Conservation (phyloP, 257 asterid species). For the Solanum raphanifolium region DNA sequence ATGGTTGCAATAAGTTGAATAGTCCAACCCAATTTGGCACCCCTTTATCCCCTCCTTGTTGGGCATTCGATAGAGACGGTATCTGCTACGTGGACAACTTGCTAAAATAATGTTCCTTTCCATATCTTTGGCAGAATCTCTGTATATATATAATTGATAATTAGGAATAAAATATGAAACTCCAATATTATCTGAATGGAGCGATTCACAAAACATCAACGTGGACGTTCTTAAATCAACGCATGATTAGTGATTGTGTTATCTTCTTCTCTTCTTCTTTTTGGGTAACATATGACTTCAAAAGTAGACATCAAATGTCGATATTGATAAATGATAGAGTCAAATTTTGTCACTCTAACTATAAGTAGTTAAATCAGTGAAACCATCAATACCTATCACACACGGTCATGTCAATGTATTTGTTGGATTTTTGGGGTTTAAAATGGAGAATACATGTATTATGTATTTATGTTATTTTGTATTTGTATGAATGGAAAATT, state of each 20-base stretch:
- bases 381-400: not conserved
- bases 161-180: not conserved
- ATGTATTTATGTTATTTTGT: not conserved
- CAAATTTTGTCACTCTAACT: not conserved
- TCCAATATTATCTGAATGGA: not conserved
- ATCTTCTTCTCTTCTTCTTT: not conserved
- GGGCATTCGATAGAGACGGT: not conserved
- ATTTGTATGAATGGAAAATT: not conserved
- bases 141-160: not conserved
- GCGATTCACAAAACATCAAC: not conserved
- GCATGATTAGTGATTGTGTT: not conserved
- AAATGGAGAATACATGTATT: not conserved
- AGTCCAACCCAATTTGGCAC: not conserved
- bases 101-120: not conserved
- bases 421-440: too few relatives aligned
- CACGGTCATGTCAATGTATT: not conserved
- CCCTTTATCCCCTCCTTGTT: not conserved
- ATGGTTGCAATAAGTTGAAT: not conserved
- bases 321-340: not conserved
- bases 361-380: not conserved
- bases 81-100: not conserved
- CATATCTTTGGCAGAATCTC: not conserved
- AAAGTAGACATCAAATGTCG: not conserved
- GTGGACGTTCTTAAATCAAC: not conserved
- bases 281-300: not conserved